Base-by-base conservation (phyloP, 306 rosid genomes). In the Cajanus cajan region DNA sequence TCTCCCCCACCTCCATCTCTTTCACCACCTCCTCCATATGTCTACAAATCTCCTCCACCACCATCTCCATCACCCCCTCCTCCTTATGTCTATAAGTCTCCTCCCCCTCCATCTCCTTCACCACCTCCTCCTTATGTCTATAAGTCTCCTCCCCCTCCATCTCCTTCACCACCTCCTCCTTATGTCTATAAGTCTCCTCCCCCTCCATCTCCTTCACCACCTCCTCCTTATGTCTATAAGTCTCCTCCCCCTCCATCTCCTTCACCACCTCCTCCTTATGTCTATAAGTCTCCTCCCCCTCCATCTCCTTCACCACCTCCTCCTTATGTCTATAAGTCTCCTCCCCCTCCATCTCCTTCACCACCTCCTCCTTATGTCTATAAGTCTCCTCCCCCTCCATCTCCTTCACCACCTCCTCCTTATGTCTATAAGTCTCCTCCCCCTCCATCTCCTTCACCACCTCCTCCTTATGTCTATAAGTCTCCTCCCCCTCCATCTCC, bases 401-500 rank as follows among this genome's bases (percentile, higher is more conserved):
- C n/a, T n/a, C n/a, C n/a, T n/a, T 55, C 78, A 0, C 78, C 78
- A 1, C 78, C 54, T 0, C 48, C 70, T n/a, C n/a, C 55, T 1
- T 36, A 36, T 19, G 1, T 34, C 0, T 33, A 72, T 2, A 54
- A 72, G 9, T 52, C 77, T 7, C 77, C 77, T 0, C 66, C 61
- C 0, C 69, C 79, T 0, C 78, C 78, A 7, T 64, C 80, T 2
- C 80, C 51, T 0, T 45, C 77, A 9, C 73, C 80, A 0, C 52
- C 73, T 0, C 73, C 64, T 0, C 43, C 77, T 3, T 68, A 39
- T 34, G 8, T 11, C 0, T 41, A 81, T 11, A 84, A 63, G 12
- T 81, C 88, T 0, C 83, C 83, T 0, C 85, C 80, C 2, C 67
- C 48, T 2, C 73, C 80, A 34, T 78, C 48, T 13, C 52, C 50